Conservation (phyloP, 179 eudicot genomes). For the Patellifolia procumbens region DNA sequence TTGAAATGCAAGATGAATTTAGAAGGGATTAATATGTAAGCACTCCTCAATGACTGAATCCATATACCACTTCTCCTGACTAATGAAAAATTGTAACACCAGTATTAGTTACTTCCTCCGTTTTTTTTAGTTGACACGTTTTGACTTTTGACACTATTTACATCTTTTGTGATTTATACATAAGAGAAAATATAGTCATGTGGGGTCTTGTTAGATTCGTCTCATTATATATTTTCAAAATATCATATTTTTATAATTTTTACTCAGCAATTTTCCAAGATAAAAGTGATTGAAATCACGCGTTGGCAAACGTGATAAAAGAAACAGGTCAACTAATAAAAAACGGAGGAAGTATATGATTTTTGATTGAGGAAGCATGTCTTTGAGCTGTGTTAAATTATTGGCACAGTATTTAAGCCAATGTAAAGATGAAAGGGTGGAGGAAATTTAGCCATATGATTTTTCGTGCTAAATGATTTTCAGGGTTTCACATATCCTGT, state of each 20-base stretch:
- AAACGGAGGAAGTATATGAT: too few relatives aligned
- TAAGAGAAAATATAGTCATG: too few relatives aligned
- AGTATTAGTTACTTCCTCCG: background rate
- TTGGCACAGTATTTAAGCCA: background rate
- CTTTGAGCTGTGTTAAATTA: background rate
- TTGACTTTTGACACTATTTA: too few relatives aligned
- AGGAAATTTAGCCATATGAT: background rate
- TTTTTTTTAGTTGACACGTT: too few relatives aligned
- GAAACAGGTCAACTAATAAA: too few relatives aligned
- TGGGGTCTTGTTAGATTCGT: too few relatives aligned
- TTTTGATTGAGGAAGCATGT: background rate
- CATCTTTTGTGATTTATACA: too few relatives aligned
- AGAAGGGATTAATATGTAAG: background rate
- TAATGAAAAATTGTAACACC: background rate
- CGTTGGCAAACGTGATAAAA: too few relatives aligned
- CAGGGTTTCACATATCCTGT: slow-evolving; percentile 83
- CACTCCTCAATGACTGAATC: background rate
- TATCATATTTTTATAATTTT: too few relatives aligned
- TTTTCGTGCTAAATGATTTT: background rate
- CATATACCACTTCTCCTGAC: background rate
- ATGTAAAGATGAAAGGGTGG: background rate
- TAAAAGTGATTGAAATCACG: too few relatives aligned
- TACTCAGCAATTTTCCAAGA: too few relatives aligned
- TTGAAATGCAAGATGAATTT: background rate
- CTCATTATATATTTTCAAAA: too few relatives aligned